Conservation (phyloP, 495 filamentous ascomycete genomes). For the Annulohypoxylon nitens region DNA sequence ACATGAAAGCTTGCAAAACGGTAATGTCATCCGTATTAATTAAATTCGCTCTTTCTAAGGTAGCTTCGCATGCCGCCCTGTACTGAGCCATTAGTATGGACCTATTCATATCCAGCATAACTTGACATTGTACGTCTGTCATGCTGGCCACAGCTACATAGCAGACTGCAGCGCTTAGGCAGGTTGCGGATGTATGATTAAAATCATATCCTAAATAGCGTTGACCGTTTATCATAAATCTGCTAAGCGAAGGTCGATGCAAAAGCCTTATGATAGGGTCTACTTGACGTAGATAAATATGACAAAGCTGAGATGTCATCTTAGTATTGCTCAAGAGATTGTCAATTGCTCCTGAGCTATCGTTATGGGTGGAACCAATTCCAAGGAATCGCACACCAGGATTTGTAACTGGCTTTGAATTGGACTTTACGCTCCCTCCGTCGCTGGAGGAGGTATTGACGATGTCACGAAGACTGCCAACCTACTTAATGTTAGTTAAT, state of each 20-base stretch:
- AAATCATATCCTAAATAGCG: constrained; percentile 23
- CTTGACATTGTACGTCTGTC: constrained; percentile 35
- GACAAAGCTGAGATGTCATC: constrained; percentile 26
- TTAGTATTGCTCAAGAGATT: not conserved
- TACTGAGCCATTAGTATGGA: constrained; percentile 3
- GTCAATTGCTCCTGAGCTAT: not conserved
- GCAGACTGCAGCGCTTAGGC: constrained; percentile 26
- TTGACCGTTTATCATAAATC: constrained; percentile 25
- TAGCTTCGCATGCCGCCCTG: constrained; percentile 29
- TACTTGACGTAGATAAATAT: constrained; percentile 37
- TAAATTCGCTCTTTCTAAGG: constrained; percentile 27
- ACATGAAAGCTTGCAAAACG: constrained; percentile 37
- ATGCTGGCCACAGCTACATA: constrained; percentile 31
- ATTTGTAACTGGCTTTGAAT: constrained; percentile 1
- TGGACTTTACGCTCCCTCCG: constrained; percentile 22
- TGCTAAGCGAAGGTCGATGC: constrained; percentile 35
- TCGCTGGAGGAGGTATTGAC: constrained; percentile 19
- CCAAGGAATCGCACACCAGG: constrained; percentile 12
- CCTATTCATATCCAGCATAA: constrained; percentile 5
- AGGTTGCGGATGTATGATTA: constrained; percentile 14
- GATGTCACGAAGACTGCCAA: constrained; percentile 16
- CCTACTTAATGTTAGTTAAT: constrained; percentile 5
- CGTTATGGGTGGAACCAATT: not conserved
- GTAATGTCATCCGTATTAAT: constrained; percentile 35
- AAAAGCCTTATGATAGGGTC: constrained; percentile 38